Base-by-base conservation (phyloP, 495 filamentous ascomycete genomes). In the Bryoglossum gracile region DNA sequence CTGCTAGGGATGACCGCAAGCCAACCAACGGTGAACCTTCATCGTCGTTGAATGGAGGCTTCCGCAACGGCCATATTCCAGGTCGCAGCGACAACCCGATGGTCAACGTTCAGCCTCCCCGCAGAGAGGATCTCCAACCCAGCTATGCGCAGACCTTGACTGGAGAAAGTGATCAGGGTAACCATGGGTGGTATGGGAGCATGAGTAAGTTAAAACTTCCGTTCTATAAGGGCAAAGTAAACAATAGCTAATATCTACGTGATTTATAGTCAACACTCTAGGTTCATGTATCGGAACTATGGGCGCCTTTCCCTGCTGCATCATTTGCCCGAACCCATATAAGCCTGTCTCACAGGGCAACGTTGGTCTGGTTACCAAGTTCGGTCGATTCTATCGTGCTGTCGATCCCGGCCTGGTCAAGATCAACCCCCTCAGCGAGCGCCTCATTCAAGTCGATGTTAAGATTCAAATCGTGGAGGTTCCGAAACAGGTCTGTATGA, bases 391-490 rank as follows among this genome's bases (percentile, higher is more conserved):
- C 71, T 87, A 94, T 65, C 87, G 90, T 57, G 87, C 92, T 21
- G 92, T 99, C 46, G 92, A 99, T 68, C 92, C 92, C 19, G 92
- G 92, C 65, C 81, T 99, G 23, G 89, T 96, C 63, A 95, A 94
- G 74, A 80, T 99, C 71, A 99, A 99, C 71, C 89, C 89, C n/a
- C 80, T 97, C 39, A 88, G 82, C 56, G 92, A 99, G 72, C 77
- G 73, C 37, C 75, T 99, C 19, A 84, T 84, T 55, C 85, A 91
- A 53, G 86, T 99, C 55, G 92, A 99, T 65, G 92, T 99, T 65
- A 97, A 96, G 80, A 96, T 97, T 58, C 92, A 99, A 69, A 94
- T 96, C 57, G 89, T 89, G 76, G 88, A 99, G 74, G 92, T 98
- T 4, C 92, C 92, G 5, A 78, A 87, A 64, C 92, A 99, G 69